Conservation (phyloP, 2,329 filamentous ascomycete genomes). For the Verticillium dahliae region DNA sequence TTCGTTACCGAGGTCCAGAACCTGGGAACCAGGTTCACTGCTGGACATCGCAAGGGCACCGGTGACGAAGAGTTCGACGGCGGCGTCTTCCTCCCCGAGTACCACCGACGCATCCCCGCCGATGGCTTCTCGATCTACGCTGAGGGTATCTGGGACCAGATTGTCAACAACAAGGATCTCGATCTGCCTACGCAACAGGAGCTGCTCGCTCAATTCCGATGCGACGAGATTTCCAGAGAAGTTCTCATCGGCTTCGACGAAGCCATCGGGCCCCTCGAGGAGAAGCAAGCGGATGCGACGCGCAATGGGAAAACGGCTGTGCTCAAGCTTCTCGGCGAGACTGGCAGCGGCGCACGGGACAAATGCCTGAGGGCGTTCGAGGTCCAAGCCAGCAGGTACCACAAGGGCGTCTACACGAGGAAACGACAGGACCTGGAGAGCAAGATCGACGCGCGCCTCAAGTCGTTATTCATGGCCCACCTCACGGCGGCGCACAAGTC, state of each 20-base stretch:
- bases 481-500: conserved; percentile 82
- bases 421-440: conserved; percentile 79
- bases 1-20: conserved; percentile 76
- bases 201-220: conserved; percentile 91
- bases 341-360: conserved; percentile 64
- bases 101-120: conserved; percentile 90
- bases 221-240: conserved; percentile 91
- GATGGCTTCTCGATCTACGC: conserved; percentile 96
- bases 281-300: conserved; percentile 70
- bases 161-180: conserved; percentile 96
- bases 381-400: conserved; percentile 84
- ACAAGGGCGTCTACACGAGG: conserved; percentile 87
- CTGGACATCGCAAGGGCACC: conserved; percentile 66
- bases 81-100: conserved; percentile 84
- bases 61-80: conserved; percentile 65
- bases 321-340: conserved; percentile 65
- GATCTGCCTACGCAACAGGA: conserved; percentile 97
- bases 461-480: conserved; percentile 83
- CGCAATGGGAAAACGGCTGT: conserved; percentile 68
- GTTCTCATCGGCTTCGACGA: conserved; percentile 80
- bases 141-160: conserved; percentile 94
- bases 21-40: conserved; percentile 73
- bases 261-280: conserved; percentile 76
- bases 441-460: conserved; percentile 85
- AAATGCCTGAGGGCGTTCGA: conserved; percentile 81